Evolutionary conservation across 805 yeast species (phyloP), one percentile per base, ranked within the genome.

Genomic region (Teunomyces lycoperdinae): DNA sequence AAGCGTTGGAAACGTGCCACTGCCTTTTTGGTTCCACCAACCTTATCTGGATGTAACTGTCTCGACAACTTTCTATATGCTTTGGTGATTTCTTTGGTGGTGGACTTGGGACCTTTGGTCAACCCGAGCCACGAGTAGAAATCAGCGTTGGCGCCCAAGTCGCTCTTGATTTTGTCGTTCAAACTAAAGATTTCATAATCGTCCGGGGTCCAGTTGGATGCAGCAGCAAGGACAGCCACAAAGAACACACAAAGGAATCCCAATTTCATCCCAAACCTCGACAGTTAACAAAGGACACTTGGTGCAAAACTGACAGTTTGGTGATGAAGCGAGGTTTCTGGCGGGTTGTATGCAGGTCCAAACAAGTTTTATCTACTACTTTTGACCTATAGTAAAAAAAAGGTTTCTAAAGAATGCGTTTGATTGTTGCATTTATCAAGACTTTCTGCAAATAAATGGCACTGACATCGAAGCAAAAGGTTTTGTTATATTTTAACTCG

Each of bases 41-140:
- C 56, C 64, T 92, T 90, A 67, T 92, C 99, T 0, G 99, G 99
- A 62, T 92, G 99, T 55, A 86, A 74, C 52, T 73, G 74, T 45
- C 85, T 74, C 2, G 96, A 84, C 29, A 85, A 61, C 57, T 81
- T 84, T 60, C 88, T 82, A 68, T 87, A 85, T 17, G 87, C 85
- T 54, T 79, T 81, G 46, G 72, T 72, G 44, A 87, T 80, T 51
- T 83, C 83, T 33, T 79, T 79, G 34, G 69, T 60, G 0, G 77
- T 64, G 1, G 85, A 71, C 29, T 71, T 67, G 38, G 78, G 68
- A 34, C 78, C 78, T 2, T 68, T 61, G 5, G 73, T 64, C 26
- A 85, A 63, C 9, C 76, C 77, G 42, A 85, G 64, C 83, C 88
- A 84, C 48, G 81, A 72, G 71, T 89, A 89, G 62, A 89, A 85